Base-by-base conservation (phyloP, 2,329 filamentous ascomycete genomes). In the Fusarium penzigii region DNA sequence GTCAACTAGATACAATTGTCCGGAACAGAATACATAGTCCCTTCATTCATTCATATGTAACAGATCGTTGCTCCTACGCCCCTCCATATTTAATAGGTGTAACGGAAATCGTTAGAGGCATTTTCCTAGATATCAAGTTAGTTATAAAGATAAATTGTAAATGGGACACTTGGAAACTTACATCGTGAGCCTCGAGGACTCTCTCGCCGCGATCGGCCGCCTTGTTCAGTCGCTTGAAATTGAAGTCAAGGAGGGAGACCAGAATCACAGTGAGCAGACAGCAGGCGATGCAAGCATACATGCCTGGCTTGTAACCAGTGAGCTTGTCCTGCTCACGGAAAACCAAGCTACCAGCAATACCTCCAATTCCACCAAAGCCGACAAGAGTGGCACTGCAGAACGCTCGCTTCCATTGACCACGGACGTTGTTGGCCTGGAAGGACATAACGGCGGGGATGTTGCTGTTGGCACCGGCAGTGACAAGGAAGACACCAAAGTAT, bases 381-480 rank as follows among this genome's bases (percentile, higher is more conserved):
- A 94, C 87, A 2, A 93, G 79, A 0, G 86, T 87, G 3, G 90
- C 88, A 53, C 84, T 89, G 68, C 84, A 87, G 61, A 94, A 86
- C 1, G 90, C 90, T 44, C 91, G 84, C 75, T 93, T 95, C 89
- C 90, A 95, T 73, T 94, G 90, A 0, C 90, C 90, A 48, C 89
- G 85, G 65, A 95, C 87, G 71, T 95, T 95, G 73, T 93, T 94
- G 40, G 89, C 89, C 74, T 93, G 90, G 74, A 90, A 94, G 0
- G 89, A 82, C 75, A 95, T 84, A 42, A 84, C 78, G 2, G 84
- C 78, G 0, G 91, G 90, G 5, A 93, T 78, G 67, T 94, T 94
- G 58, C 86, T 82, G 70, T 92, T 92, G 57, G 86, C 85, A 8
- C 88, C 90, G 1, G 88, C 87, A 0, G 88, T 87, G n/a, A 84